Base-by-base conservation (phyloP, 2,329 filamentous ascomycete genomes). In the Aspergillus ochraceoroseus region DNA sequence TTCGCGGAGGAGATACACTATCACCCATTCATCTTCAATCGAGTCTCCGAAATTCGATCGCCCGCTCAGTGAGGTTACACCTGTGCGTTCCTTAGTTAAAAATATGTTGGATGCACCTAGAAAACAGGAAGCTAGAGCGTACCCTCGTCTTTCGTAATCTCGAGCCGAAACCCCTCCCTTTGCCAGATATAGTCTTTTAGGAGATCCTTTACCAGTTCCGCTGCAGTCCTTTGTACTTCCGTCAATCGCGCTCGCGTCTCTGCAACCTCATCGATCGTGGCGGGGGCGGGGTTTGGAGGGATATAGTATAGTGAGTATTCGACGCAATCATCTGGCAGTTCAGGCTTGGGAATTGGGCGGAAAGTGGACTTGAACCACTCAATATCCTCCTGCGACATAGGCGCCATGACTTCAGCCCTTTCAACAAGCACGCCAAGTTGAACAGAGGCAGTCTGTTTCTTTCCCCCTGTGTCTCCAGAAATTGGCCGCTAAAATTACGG, bases 151-250 rank as follows among this genome's bases (percentile, higher is more conserved):
- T 72, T 72, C 29, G 68, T 59, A 19, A 79, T 62, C 12, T 83
- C 77, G 4, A 95, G 67, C n/a, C 73, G 75, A 48, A 98, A 89
- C 0, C 73, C 68, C 38, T 95, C 88, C 8, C 88, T 79, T 62
- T 98, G 92, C 92, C 92, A 98, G 47, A 98, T 94, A 55, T 95
- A 95, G 46, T 86, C 82, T 51, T 79, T 82, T n/a, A 90, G 73
- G 5, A 87, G 67, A 2, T 74, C 70, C 29, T 78, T 79, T 17
- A 69, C 70, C n/a, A 92, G 65, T 18, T 79, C 72, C 2, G 75
- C 66, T 0, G 85, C 81, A 1, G 79, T 75, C 61, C 80, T 86
- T 38, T 87, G 80, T 7, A 95, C 73, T 13, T 75, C 68, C 41
- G 86, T 82, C n/a, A 95, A 73, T 13, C 75, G 74, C 15, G 77